Evolutionary conservation across 495 filamentous ascomycete species (phyloP).

Genomic region (Tuber calosporum): DNA sequence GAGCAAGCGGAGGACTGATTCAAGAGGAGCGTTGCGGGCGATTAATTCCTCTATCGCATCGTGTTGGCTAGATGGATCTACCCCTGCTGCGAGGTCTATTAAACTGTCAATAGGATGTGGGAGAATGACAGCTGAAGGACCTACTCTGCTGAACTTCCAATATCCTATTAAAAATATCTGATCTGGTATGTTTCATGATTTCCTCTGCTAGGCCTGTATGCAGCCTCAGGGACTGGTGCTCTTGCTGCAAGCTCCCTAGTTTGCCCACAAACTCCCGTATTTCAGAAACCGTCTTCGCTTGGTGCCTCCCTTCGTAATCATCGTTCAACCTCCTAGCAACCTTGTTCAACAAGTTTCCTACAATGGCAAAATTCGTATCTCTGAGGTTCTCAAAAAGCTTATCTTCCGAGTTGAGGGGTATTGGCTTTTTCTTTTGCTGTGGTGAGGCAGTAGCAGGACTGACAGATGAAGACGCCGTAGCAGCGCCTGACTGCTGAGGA

Average conservation of each 20-base stretch:
- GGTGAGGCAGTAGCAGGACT: conserved; percentile 48
- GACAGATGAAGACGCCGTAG: conserved; percentile 50
- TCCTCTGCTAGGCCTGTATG: conserved; percentile 92
- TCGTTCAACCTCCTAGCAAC: conserved; percentile 79
- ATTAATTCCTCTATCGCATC: conserved; percentile 90
- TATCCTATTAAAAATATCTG: conserved; percentile 77
- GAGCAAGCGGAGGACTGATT: conserved; percentile 71
- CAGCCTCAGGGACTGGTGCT: conserved; percentile 82
- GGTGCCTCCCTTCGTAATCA: conserved; percentile 83
- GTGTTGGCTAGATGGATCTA: conserved; percentile 80
- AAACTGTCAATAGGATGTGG: conserved; percentile 13
- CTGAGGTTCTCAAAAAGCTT: conserved; percentile 81
- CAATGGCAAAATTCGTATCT: conserved; percentile 91
- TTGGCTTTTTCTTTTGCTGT: conserved; percentile 74
- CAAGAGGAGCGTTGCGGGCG: conserved; percentile 68
- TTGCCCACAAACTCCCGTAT: conserved; percentile 88
- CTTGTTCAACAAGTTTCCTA: conserved; percentile 79
- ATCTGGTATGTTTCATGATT: conserved; percentile 81
- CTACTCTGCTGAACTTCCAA: conserved; percentile 84
- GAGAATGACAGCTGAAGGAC: conserved; percentile 10
- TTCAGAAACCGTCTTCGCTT: conserved; percentile 79
- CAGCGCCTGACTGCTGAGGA: conserved; percentile 50
- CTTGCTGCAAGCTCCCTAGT: conserved; percentile 82
- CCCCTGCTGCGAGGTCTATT: conserved; percentile 69
- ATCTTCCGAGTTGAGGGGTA: conserved; percentile 82